A percentile compares a stretch with the other conserved stretches of the same genome.
Evolutionary conservation across 2,329 filamentous ascomycete genomes (phyloP).

Genomic region (Dactylellina haptotyla): DNA sequence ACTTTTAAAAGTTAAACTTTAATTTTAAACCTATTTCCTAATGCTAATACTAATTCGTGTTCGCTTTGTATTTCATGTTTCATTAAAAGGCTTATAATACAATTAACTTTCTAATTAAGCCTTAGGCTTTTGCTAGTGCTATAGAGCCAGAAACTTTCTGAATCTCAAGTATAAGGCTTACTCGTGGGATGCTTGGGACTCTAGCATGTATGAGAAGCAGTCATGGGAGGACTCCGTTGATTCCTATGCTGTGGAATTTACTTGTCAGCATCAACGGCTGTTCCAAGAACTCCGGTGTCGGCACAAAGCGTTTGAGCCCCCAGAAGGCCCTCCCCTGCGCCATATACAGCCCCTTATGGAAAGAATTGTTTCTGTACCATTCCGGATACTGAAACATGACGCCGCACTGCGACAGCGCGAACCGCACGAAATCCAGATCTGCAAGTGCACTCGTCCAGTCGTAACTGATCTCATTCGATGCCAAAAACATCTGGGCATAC

Average conservation of each 20-base stretch:
- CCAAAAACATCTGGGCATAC: neutral
- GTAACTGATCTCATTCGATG: neutral
- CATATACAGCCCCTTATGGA: neutral
- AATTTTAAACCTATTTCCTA: too few species aligned
- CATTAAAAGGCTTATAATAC: too few species aligned
- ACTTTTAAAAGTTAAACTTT: too few species aligned
- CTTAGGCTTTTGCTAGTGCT: too few species aligned
- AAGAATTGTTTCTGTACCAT: neutral
- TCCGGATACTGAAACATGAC: neutral
- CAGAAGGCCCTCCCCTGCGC: neutral
- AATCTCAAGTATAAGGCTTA: too few species aligned
- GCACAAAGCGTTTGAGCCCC: neutral
- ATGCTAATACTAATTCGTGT: too few species aligned
- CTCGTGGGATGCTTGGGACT: too few species aligned
- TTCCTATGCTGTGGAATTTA: too few species aligned
- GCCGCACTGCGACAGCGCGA: neutral
- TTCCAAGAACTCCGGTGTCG: neutral
- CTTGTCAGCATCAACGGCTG: neutral
- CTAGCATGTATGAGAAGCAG: too few species aligned
- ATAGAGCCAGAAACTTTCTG: too few species aligned
- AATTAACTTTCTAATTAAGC: too few species aligned
- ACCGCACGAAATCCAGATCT: neutral
- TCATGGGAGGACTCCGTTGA: neutral
- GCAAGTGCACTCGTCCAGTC: neutral
- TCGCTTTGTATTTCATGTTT: too few species aligned